These are phyloP conservation scores for Xylariaceae sp. DNA, from an alignment of 2,329 filamentous ascomycete genomes.

Conservation along the genomic window DNA sequence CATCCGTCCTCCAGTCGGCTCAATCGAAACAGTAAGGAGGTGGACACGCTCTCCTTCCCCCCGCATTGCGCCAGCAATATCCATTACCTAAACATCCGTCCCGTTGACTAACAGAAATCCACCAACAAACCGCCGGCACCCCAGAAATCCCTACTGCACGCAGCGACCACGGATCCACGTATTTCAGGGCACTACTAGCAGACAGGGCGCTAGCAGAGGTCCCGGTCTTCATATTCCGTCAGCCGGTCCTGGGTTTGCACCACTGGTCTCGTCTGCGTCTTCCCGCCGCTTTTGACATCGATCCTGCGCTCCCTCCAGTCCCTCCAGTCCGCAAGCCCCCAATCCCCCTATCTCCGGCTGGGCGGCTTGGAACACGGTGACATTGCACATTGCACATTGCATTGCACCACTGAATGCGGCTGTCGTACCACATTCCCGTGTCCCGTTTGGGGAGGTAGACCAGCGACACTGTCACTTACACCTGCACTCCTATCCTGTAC, in stretches of 20 bases:
- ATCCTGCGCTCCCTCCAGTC: not conserved
- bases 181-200: no score
- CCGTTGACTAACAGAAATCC: slow-evolving; percentile 47
- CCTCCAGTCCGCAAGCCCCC: slow-evolving; percentile 12
- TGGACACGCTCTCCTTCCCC: slow-evolving; percentile 33
- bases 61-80: slow-evolving; percentile 39
- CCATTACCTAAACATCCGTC: slow-evolving; percentile 45
- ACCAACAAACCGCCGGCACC: slow-evolving; percentile 4
- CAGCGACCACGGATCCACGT: not conserved
- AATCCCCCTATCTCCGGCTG: not conserved
- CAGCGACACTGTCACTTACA: not conserved
- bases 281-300: not conserved
- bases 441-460: slow-evolving; percentile 3
- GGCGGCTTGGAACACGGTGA: not conserved
- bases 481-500: not conserved
- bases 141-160: not conserved
- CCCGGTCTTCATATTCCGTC: not conserved
- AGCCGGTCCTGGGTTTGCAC: slow-evolving; percentile 7
- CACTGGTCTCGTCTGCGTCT: slow-evolving; percentile 7
- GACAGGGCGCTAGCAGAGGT: not conserved
- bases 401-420: slow-evolving; percentile 29
- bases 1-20: not conserved
- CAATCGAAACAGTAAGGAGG: slow-evolving; percentile 19
- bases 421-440: slow-evolving; percentile 24
- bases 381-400: not conserved